Base-by-base conservation (phyloP, 2,329 filamentous ascomycete species). In the Torrubiella hemipterigena region DNA sequence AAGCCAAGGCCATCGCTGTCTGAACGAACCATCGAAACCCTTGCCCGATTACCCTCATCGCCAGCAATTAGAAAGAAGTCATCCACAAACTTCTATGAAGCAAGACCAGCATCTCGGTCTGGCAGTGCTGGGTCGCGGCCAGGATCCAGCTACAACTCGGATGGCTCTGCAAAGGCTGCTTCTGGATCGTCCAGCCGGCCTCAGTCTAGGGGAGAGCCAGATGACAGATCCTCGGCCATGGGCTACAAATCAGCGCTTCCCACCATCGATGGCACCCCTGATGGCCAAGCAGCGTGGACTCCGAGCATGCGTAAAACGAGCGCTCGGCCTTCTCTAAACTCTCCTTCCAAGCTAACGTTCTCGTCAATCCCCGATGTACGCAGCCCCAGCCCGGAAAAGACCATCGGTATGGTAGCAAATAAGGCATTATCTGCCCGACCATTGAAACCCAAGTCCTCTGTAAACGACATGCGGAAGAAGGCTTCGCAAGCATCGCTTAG, bases 21-120 rank as follows among this genome's bases (percentile, higher is more conserved):
- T 1, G 87, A 95, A 44, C 68, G 89, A 35, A 93, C 87, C 1
- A 77, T 93, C 25, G 84, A 93, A 51, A 93, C 84, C 0, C 60
- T 95, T 6, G 70, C 85, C 4, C 72, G 76, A 28, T 61, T 94
- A 18, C 82, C 86, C 0, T 75, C 82, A 0, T 91, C 86, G 1
- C 86, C 87, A 5, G 73, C 72, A 1, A 54, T 81, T 27, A 72
- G 67, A 31, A 73, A 73, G 36, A 73, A 76, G 32, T 62, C 69
- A 7, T 84, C 83, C 0, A 75, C 72, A 33, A 86, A 93, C 51
- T 91, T 82, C 48, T 76, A 74, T 29, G 55, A 63, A 3, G 65
- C 76, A n/a, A 69, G 69, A 6, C 69, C 79, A 5, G 44, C 52
- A 14, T 69, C 67, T 3, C 55, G 65, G 12, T 57, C 61, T 5